Base-by-base conservation (phyloP, 805 yeast genomes). In the Kluyveromyces aestuarii region DNA sequence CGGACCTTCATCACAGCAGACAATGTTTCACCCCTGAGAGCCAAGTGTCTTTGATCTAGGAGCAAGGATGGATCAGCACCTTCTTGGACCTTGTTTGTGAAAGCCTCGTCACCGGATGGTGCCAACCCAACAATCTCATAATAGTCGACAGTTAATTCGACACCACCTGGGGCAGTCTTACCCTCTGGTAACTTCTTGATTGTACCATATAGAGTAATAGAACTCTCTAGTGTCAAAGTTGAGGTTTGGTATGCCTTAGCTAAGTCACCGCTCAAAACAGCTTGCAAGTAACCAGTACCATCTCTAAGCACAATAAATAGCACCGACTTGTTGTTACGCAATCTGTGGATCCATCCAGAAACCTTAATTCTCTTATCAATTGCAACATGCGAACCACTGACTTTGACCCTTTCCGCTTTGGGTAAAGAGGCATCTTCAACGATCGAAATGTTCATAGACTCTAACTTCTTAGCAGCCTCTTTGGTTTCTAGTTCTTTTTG, bases 131-230 rank as follows among this genome's bases (percentile, higher is more conserved):
- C 74, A 49, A 93, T 73, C 67, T 85, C 83, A 68, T 90, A 93
- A 73, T 77, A 93, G 69, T 93, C 99, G 48, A 82, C 97, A 52
- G 77, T 76, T 59, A 95, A 77, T 72, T 93, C 99, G 55, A 91
- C 95, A 52, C 96, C 96, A 54, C 98, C 98, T 50, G 97, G 96
- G 9, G 99, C 99, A 56, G 84, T 74, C 69, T 93, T 90, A 54
- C 99, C 99, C 67, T 88, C 97, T 49, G 98, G 98, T 44, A 95
- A 75, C 60, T 84, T 79, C 67, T 79, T 77, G 52, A 93, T 74
- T 27, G 79, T 78, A 70, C 99, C 99, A 64, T 77, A 85, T 50
- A 93, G 70, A 45, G 81, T 66, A 33, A 95, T 76, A 14, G 96
- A 83, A 16, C 96, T 77, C 73, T 93, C 99, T 57, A 91, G 71